Evolutionary conservation across 371 early-diverging fungal species (phyloP).

Genomic region (Gilbertella persicaria): DNA sequence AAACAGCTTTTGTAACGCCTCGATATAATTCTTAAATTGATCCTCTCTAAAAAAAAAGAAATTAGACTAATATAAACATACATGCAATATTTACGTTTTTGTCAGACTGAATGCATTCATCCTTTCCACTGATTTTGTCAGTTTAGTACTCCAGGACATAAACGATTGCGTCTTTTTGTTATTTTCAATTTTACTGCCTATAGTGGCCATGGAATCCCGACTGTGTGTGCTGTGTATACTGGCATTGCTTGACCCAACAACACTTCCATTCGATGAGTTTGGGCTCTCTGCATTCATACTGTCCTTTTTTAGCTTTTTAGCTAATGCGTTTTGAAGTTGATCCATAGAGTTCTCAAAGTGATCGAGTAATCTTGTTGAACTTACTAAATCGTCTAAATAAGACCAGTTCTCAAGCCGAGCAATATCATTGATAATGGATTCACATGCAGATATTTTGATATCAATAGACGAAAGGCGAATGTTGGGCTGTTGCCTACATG

Average conservation of each 20-base stretch:
- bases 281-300: conserved; percentile 11
- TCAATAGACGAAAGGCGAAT: conserved; percentile 55
- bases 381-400: conserved; percentile 32
- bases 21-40: conserved; percentile 46
- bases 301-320: conserved; percentile 46
- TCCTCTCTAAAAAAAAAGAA: conserved; percentile 37
- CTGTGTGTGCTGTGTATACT: conserved; percentile 2
- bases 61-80: not conserved
- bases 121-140: conserved; percentile 53
- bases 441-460: conserved; percentile 56
- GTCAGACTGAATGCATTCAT: conserved; percentile 56
- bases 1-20: conserved; percentile 40
- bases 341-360: conserved; percentile 40
- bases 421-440: conserved; percentile 36
- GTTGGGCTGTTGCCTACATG: conserved; percentile 48
- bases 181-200: conserved; percentile 10
- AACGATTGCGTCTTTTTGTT: conserved; percentile 29
- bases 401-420: conserved; percentile 40
- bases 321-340: conserved; percentile 28
- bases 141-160: conserved; percentile 52
- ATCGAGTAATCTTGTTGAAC: conserved; percentile 34
- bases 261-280: conserved; percentile 2
- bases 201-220: conserved; percentile 15
- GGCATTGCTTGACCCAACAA: not conserved
- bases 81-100: conserved; percentile 29